Conservation (phyloP, 164 flowering plant species). For the Platanus orientalis region DNA sequence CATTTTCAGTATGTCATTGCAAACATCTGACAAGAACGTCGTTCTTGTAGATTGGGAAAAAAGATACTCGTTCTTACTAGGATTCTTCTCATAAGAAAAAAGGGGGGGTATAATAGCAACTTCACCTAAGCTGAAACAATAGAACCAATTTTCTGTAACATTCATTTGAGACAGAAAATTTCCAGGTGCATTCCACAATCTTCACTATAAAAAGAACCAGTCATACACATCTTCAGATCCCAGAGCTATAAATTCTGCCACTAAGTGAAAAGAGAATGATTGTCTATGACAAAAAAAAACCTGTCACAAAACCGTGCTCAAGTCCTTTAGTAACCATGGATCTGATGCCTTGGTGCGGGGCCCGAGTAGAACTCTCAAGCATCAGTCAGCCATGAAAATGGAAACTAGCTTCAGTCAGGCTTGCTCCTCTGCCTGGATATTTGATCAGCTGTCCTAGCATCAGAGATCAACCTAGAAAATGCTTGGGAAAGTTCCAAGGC, state of each 20-base stretch:
- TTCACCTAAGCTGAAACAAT: background rate
- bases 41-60: too few relatives aligned
- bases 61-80: too few relatives aligned
- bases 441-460: slow-evolving; percentile 35
- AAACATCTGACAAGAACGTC: too few relatives aligned
- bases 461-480: slow-evolving; percentile 54
- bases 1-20: too few relatives aligned
- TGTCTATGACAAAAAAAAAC: too few relatives aligned
- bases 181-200: background rate
- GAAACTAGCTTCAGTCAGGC: slow-evolving; percentile 47
- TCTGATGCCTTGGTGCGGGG: slow-evolving; percentile 45
- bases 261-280: too few relatives aligned
- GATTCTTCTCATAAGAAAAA: too few relatives aligned
- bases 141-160: background rate
- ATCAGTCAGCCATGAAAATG: slow-evolving; percentile 61
- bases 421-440: slow-evolving; percentile 37
- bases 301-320: background rate
- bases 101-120: background rate
- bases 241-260: too few relatives aligned
- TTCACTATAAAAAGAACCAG: background rate
- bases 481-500: background rate
- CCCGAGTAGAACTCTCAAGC: slow-evolving; percentile 12
- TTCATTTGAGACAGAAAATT: background rate
- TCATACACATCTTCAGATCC: too few relatives aligned
- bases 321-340: slow-evolving; percentile 51